Evolutionary conservation across 257 asterid species (phyloP).

Genomic region (Nyctanthes arbortristis): DNA sequence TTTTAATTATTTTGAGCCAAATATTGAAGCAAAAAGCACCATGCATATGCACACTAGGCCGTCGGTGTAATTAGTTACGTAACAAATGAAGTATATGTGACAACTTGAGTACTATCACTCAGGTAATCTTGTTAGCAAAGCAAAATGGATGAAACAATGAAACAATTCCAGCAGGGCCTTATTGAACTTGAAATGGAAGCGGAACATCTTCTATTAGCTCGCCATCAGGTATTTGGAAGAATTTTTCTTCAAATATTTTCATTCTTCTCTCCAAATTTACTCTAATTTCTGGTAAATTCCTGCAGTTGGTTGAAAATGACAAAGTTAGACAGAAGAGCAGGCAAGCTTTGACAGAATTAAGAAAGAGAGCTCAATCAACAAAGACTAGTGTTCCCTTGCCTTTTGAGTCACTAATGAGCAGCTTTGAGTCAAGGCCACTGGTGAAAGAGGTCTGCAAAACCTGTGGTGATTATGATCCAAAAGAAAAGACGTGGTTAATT

Average conservation of each 20-base stretch:
- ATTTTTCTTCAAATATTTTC: slow-evolving; percentile 14
- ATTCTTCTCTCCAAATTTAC: neutral
- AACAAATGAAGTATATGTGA: neutral
- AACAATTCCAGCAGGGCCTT: slow-evolving; percentile 51
- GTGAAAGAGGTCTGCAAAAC: slow-evolving; percentile 84
- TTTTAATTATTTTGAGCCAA: neutral
- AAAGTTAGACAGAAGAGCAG: slow-evolving; percentile 76
- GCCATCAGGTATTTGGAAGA: slow-evolving; percentile 65
- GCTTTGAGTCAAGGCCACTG: slow-evolving; percentile 66
- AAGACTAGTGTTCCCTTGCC: slow-evolving; percentile 69
- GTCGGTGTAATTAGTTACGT: neutral
- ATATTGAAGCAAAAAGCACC: neutral
- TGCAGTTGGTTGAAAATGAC: slow-evolving; percentile 86
- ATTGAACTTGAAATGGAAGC: slow-evolving; percentile 78
- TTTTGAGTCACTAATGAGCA: slow-evolving; percentile 82
- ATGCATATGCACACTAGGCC: neutral
- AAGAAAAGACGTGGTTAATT: slow-evolving; percentile 76
- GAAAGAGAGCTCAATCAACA: slow-evolving; percentile 78
- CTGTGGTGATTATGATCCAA: slow-evolving; percentile 77
- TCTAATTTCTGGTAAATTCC: slow-evolving; percentile 15
- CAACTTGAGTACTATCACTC: slow-evolving; percentile 6
- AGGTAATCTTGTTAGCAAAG: neutral
- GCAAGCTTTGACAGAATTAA: slow-evolving; percentile 82
- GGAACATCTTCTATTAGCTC: slow-evolving; percentile 67
- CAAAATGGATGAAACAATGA: slow-evolving; percentile 58